Conservation (phyloP, 1,284 basidiomycete species). For the Ustilago cynodontis region DNA sequence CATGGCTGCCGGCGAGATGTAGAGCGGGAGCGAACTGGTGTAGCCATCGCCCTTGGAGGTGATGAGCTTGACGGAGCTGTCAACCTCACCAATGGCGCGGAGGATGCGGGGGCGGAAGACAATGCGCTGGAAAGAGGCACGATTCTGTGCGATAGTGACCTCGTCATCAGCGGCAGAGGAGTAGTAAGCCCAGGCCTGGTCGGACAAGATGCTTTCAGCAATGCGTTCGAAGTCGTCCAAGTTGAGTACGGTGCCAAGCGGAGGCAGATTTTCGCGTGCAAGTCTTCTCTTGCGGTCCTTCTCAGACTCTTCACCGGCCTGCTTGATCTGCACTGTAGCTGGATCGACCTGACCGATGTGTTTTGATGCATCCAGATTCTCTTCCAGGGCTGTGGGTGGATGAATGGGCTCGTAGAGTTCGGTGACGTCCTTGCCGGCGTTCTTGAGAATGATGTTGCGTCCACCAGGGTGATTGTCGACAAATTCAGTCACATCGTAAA, state of each 20-base stretch:
- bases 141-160: constrained; percentile 75
- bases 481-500: constrained; percentile 80
- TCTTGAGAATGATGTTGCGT: constrained; percentile 79
- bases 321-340: constrained; percentile 46
- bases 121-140: constrained; percentile 86
- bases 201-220: constrained; percentile 57
- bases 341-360: constrained; percentile 61
- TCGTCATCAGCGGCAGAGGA: constrained; percentile 74
- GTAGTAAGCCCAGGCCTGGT: constrained; percentile 69
- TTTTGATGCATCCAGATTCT: constrained; percentile 58
- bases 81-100: constrained; percentile 85
- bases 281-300: constrained; percentile 43
- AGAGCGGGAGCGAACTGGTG: constrained; percentile 69
- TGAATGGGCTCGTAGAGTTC: constrained; percentile 67
- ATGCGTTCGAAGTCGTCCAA: constrained; percentile 86
- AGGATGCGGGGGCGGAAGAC: constrained; percentile 95
- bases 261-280: constrained; percentile 72
- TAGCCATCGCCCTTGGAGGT: constrained; percentile 27
- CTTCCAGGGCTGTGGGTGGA: constrained; percentile 64
- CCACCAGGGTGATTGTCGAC: constrained; percentile 84
- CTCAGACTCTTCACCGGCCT: constrained; percentile 41
- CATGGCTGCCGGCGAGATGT: constrained; percentile 86
- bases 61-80: constrained; percentile 73
- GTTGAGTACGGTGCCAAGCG: constrained; percentile 82
- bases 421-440: constrained; percentile 81